phyloP scores from a whole-genome alignment of 2,329 filamentous ascomycete species.

The Hypocreales sp. region DNA sequence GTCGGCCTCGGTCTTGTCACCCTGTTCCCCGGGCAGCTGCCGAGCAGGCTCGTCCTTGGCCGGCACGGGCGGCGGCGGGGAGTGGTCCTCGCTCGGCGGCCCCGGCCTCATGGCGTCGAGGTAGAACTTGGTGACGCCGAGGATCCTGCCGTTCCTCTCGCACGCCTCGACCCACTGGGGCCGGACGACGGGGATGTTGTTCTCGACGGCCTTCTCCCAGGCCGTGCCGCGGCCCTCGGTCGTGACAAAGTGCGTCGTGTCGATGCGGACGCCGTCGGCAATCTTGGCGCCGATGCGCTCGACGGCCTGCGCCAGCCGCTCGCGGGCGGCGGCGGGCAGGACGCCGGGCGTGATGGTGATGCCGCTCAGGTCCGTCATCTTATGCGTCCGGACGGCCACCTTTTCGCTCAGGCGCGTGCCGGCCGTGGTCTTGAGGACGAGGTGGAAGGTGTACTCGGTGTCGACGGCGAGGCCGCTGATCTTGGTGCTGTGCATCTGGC shows the following conservation, averaged over 20 bases:
- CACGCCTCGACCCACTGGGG: slow-evolving; percentile 98
- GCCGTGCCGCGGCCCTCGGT: slow-evolving; percentile 77
- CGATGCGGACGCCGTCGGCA: slow-evolving; percentile 79
- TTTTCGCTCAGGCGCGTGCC: slow-evolving; percentile 77
- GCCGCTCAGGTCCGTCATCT: slow-evolving; percentile 94
- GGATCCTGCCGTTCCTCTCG: slow-evolving; percentile 79
- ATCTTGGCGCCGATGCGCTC: slow-evolving; percentile 87
- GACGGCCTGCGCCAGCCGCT: slow-evolving; percentile 59
- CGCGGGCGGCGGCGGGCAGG: slow-evolving; percentile 56
- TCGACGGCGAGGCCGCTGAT: slow-evolving; percentile 93
- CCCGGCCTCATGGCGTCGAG: slow-evolving; percentile 56
- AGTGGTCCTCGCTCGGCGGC: slow-evolving; percentile 21
- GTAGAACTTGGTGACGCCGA: slow-evolving; percentile 92
- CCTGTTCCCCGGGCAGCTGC: slow-evolving; percentile 9
- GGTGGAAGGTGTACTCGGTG: slow-evolving; percentile 88
- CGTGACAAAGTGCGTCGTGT: slow-evolving; percentile 97
- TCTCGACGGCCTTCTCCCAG: slow-evolving; percentile 95
- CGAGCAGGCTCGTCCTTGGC: slow-evolving; percentile 7
- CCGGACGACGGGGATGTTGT: slow-evolving; percentile 92
- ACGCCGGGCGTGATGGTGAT: slow-evolving; percentile 90
- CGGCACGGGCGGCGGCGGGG: slow-evolving; percentile 14
- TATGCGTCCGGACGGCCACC: slow-evolving; percentile 79
- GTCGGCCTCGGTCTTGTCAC: slow-evolving; percentile 12
- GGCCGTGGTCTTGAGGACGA: slow-evolving; percentile 79
- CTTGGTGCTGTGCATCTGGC: slow-evolving; percentile 87